Evolutionary conservation across 176 grass and related monocot genomes (phyloP).

Genomic region (Themeda triandra): DNA sequence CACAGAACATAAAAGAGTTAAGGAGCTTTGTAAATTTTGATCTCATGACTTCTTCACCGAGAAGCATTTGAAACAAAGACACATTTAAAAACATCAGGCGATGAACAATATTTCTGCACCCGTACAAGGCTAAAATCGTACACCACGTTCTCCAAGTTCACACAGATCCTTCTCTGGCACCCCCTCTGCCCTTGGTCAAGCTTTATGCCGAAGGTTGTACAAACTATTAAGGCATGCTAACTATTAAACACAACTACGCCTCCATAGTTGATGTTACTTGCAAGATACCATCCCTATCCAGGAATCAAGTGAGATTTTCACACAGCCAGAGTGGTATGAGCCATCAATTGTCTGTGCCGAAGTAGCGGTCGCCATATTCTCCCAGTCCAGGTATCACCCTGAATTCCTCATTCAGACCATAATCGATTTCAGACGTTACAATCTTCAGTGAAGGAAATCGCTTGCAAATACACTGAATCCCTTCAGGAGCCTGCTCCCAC

Average conservation of each 20-base stretch:
- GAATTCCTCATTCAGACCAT: conserved; percentile 69
- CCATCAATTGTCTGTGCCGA: conserved; percentile 81
- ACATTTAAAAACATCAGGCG: not conserved
- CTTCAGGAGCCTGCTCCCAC: conserved; percentile 75
- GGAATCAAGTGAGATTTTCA: not conserved
- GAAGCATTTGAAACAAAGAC: not conserved
- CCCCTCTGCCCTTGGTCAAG: not conserved
- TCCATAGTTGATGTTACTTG: not conserved
- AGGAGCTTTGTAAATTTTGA: not conserved
- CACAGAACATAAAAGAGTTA: too few relatives aligned
- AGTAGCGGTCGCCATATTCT: conserved; percentile 95
- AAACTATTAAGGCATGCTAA: not conserved
- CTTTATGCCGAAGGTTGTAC: not conserved
- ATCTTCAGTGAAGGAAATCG: conserved; percentile 79
- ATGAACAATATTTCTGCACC: not conserved
- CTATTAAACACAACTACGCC: conserved; percentile 13
- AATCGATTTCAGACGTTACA: conserved; percentile 97
- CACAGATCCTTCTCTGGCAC: not conserved
- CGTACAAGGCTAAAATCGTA: not conserved
- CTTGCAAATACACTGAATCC: conserved; percentile 88
- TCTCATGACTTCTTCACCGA: not conserved
- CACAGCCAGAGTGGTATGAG: not conserved
- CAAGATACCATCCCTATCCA: conserved; percentile 2
- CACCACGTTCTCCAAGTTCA: not conserved
- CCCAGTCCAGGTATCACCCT: conserved; percentile 92